Conservation (phyloP, 176 grass and related monocot species). For the Rhynchospora breviuscula region DNA sequence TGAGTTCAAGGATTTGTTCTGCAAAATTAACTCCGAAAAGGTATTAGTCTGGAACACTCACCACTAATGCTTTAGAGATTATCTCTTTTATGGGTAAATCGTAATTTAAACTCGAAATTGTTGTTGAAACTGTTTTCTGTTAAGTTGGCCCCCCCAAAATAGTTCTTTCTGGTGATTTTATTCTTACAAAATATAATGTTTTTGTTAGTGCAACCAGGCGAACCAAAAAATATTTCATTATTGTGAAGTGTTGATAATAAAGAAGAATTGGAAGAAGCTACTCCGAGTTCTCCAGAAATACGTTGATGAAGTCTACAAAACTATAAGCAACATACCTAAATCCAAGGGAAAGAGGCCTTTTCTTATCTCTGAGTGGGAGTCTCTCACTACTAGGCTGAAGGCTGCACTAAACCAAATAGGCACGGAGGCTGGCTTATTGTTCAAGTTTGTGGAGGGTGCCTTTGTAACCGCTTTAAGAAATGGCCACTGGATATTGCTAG, state of each 20-base stretch:
- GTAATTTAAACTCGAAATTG: background rate
- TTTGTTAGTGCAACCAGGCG: constrained; percentile 36
- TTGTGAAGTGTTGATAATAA: constrained; percentile 41
- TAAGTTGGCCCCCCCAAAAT: background rate
- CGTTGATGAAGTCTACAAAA: constrained; percentile 5
- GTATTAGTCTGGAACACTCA: constrained; percentile 18
- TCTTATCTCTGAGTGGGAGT: constrained; percentile 53
- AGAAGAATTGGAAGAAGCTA: constrained; percentile 77
- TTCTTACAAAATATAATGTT: constrained; percentile 9
- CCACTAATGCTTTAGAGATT: background rate
- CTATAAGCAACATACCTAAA: background rate
- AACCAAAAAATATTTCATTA: constrained; percentile 37
- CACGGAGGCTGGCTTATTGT: constrained; percentile 50
- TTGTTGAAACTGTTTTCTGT: constrained; percentile 3
- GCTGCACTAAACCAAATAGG: constrained; percentile 46
- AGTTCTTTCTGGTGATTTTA: background rate
- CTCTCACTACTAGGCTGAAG: constrained; percentile 48
- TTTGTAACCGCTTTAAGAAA: constrained; percentile 82
- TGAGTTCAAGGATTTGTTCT: constrained; percentile 81
- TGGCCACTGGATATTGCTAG: constrained; percentile 93
- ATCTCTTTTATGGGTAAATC: background rate
- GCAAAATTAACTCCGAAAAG: constrained; percentile 52
- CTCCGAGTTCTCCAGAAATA: constrained; percentile 28
- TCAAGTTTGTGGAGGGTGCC: constrained; percentile 87
- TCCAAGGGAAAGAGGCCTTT: constrained; percentile 77